These are phyloP conservation scores for Biscogniauxia marginata DNA, from an alignment of 2,329 filamentous ascomycete genomes.

Conservation along the genomic window DNA sequence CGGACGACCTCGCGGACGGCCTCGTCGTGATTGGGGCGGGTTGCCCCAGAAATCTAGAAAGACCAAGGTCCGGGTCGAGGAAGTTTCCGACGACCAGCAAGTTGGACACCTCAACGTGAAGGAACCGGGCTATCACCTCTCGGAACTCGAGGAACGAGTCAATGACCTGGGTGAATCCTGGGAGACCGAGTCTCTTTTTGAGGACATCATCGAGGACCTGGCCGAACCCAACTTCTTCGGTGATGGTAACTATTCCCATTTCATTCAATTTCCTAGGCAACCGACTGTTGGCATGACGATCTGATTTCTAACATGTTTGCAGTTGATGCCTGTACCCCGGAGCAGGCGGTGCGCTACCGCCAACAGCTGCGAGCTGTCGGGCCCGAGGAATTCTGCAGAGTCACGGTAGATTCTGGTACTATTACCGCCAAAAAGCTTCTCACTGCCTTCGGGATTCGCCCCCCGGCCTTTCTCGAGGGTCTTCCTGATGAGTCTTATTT, in stretches of 20 bases:
- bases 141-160: constrained; percentile 20
- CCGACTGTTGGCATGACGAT: no score
- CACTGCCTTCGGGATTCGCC: constrained; percentile 78
- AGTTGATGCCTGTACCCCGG: constrained; percentile 41
- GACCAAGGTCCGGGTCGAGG: constrained; percentile 6
- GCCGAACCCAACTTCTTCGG: constrained; percentile 40
- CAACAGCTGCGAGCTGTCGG: constrained; percentile 73
- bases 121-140: constrained; percentile 11
- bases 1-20: background rate
- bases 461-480: constrained; percentile 72
- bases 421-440: constrained; percentile 81
- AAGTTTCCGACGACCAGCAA: constrained; percentile 20
- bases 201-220: constrained; percentile 45
- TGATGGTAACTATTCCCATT: constrained; percentile 28
- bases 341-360: constrained; percentile 68
- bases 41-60: background rate
- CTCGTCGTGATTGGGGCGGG: background rate
- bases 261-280: background rate
- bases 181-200: constrained; percentile 47
- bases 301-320: constrained; percentile 16
- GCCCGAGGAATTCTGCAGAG: constrained; percentile 72
- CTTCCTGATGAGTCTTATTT: constrained; percentile 73
- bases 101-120: constrained; percentile 17
- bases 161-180: constrained; percentile 33
- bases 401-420: constrained; percentile 65